Conservation (phyloP, 306 rosid species). For the Sphenostylis stenocarpa region DNA sequence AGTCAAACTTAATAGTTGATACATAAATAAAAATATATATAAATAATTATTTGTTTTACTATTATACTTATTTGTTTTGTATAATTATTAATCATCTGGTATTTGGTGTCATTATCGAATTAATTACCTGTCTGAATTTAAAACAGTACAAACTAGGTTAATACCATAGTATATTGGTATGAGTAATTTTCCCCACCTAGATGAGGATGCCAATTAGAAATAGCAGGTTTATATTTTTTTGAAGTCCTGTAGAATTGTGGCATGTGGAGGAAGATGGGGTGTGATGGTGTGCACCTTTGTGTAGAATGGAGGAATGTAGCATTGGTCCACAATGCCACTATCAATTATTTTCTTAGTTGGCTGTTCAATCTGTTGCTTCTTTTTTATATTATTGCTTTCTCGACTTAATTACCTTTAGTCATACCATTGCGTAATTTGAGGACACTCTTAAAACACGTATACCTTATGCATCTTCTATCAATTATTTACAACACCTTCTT, state of each 20-base stretch:
- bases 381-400: conserved; percentile 12
- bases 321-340: conserved; percentile 6
- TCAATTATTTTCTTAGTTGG: conserved; percentile 32
- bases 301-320: neutral
- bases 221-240: neutral
- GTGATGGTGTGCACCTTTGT: neutral
- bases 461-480: conserved; percentile 1
- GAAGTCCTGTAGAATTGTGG: neutral
- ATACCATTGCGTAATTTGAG: conserved; percentile 22
- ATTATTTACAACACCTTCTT: too few species aligned
- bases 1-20: too few species aligned
- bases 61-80: too few species aligned
- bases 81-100: too few species aligned
- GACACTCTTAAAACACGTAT: conserved; percentile 21
- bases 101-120: too few species aligned
- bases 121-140: too few species aligned
- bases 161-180: too few species aligned
- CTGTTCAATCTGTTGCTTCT: conserved; percentile 8
- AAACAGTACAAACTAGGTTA: too few species aligned
- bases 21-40: too few species aligned
- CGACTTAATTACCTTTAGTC: conserved; percentile 18
- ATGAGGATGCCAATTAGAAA: conserved; percentile 1
- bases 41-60: too few species aligned
- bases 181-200: neutral
- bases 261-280: conserved; percentile 27